These are phyloP conservation scores for Tolypocladium endophyticum DNA, from an alignment of 2,329 filamentous ascomycete genomes.

Conservation along the genomic window DNA sequence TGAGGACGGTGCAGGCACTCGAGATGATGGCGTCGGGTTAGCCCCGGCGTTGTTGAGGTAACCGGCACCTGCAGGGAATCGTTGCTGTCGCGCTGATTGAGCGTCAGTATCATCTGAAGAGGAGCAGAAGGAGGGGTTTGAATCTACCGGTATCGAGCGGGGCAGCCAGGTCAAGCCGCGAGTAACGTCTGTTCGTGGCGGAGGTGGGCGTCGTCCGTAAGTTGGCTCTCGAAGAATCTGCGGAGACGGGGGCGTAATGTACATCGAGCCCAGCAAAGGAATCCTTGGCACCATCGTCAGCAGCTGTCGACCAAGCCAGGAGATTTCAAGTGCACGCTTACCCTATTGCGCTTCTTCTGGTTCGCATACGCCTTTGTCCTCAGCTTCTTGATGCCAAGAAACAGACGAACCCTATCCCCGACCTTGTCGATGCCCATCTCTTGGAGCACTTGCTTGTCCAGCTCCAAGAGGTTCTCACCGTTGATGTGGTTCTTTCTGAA, in stretches of 20 bases:
- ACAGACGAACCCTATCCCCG: slow-evolving; percentile 87
- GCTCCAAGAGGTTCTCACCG: slow-evolving; percentile 90
- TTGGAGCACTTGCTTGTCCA: slow-evolving; percentile 91
- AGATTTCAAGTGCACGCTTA: slow-evolving; percentile 28
- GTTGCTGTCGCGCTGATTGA: slow-evolving; percentile 36
- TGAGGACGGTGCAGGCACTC: slow-evolving; percentile 49
- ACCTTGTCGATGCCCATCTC: slow-evolving; percentile 99
- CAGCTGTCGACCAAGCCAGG: neutral
- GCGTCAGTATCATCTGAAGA: slow-evolving; percentile 43
- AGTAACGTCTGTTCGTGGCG: slow-evolving; percentile 49
- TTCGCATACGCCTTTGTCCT: slow-evolving; percentile 67
- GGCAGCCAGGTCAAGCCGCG: slow-evolving; percentile 41
- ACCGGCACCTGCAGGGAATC: slow-evolving; percentile 45
- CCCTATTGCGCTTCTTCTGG: slow-evolving; percentile 76
- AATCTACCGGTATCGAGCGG: slow-evolving; percentile 36
- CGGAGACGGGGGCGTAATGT: slow-evolving; percentile 32
- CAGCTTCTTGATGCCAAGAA: slow-evolving; percentile 74
- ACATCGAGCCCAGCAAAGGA: slow-evolving; percentile 73
- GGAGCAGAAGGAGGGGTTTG: slow-evolving; percentile 17
- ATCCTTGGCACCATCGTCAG: slow-evolving; percentile 42
- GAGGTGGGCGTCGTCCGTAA: slow-evolving; percentile 35
- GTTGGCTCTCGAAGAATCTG: slow-evolving; percentile 41
- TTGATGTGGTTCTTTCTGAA: slow-evolving; percentile 94
- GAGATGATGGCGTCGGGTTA: slow-evolving; percentile 32
- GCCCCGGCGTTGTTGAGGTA: slow-evolving; percentile 37